Conservation (phyloP, 257 asterid genomes). For the Plantago major region DNA sequence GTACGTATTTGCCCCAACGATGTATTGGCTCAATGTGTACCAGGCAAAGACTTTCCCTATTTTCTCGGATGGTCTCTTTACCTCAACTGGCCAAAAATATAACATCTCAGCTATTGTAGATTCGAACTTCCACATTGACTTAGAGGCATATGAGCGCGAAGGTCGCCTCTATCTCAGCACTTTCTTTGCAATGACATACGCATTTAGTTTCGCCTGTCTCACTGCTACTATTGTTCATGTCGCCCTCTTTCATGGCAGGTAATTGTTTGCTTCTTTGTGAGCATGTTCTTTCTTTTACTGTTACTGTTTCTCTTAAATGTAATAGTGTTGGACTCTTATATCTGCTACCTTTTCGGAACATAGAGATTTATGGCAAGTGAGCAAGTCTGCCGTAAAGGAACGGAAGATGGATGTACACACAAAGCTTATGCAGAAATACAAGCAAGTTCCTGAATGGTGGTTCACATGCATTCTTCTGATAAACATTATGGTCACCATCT, state of each 20-base stretch:
- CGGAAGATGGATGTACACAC: conserved; percentile 78
- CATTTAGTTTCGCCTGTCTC: conserved; percentile 88
- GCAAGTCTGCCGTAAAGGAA: conserved; percentile 75
- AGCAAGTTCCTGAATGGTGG: conserved; percentile 96
- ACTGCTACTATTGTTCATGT: conserved; percentile 91
- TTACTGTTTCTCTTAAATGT: background rate
- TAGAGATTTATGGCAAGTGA: conserved; percentile 76
- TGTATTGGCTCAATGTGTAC: conserved; percentile 68
- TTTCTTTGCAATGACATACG: conserved; percentile 75
- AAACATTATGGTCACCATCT: conserved; percentile 56
- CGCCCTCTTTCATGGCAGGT: conserved; percentile 86
- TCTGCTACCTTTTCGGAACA: conserved; percentile 19
- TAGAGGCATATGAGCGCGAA: conserved; percentile 65
- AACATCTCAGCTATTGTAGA: conserved; percentile 72
- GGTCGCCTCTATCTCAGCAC: conserved; percentile 86
- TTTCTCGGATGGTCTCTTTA: conserved; percentile 78
- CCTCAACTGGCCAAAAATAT: conserved; percentile 61
- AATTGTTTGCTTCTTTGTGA: conserved; percentile 12
- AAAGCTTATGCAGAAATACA: conserved; percentile 78
- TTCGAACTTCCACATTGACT: conserved; percentile 77
- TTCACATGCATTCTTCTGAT: conserved; percentile 53
- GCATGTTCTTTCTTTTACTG: background rate
- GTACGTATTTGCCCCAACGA: conserved; percentile 60
- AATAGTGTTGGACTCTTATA: conserved; percentile 15
- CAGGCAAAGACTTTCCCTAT: conserved; percentile 84